Percentiles rank a stretch among this genome's conserved stretches.
phyloP scores from a whole-genome alignment of 1,284 basidiomycete species.

The Termitomyces sp. region DNA sequence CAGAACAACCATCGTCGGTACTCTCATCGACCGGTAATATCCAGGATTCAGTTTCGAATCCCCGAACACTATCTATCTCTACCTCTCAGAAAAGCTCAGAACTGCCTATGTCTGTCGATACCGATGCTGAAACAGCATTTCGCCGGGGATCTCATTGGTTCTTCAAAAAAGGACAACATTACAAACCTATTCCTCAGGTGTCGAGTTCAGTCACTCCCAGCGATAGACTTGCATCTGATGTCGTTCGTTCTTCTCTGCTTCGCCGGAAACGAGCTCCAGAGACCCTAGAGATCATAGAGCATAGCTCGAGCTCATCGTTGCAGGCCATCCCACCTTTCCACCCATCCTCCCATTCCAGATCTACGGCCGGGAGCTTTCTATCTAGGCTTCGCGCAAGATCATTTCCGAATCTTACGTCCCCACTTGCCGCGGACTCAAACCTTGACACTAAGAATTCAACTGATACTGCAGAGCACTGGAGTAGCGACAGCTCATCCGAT shows the following conservation, averaged over 20 bases:
- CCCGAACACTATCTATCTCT: conserved; percentile 17
- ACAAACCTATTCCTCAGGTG: conserved; percentile 22
- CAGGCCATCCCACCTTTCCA: not conserved
- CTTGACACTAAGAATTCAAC: conserved; percentile 24
- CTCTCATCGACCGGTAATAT: conserved; percentile 19
- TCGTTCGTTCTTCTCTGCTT: conserved; percentile 34
- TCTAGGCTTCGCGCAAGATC: conserved; percentile 48
- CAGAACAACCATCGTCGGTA: conserved; percentile 22
- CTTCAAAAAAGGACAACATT: conserved; percentile 31
- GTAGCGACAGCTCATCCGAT: conserved; percentile 64
- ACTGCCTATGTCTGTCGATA: conserved; percentile 52
- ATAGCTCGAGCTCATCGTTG: conserved; percentile 11
- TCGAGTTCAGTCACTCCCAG: conserved; percentile 18
- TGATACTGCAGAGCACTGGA: conserved; percentile 43
- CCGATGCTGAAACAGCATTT: conserved; percentile 53
- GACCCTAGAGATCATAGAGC: conserved; percentile 29
- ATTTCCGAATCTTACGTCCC: conserved; percentile 40
- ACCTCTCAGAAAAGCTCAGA: conserved; percentile 38
- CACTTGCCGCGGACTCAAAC: conserved; percentile 37
- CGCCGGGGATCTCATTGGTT: conserved; percentile 43
- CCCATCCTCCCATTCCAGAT: not conserved
- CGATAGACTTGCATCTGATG: conserved; percentile 27
- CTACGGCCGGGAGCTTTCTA: conserved; percentile 30
- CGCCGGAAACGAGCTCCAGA: conserved; percentile 45
- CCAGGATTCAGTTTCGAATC: conserved; percentile 2